A percentile compares a stretch with the other conserved stretches of the same genome.
Conservation (phyloP, 257 asterid genomes). For the Lithospermum erythrorhizon region DNA sequence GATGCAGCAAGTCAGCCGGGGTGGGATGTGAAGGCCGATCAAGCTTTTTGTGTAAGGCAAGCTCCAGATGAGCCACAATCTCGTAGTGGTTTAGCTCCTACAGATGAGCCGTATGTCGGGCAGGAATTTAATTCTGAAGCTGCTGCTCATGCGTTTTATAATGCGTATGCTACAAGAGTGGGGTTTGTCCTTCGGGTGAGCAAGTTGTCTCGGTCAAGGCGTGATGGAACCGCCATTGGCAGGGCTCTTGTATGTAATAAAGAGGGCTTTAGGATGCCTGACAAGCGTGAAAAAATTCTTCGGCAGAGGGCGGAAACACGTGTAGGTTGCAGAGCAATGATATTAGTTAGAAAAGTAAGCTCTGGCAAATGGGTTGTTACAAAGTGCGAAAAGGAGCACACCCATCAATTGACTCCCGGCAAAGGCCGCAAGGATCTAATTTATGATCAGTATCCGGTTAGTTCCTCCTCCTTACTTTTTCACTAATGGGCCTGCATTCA, state of each 20-base stretch:
- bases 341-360: conserved; percentile 72
- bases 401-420: conserved; percentile 84
- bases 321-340: conserved; percentile 98
- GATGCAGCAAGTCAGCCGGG: conserved; percentile 49
- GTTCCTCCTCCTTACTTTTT: conserved; percentile 9
- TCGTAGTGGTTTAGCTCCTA: conserved; percentile 31
- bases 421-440: conserved; percentile 77
- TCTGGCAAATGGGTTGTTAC: conserved; percentile 89
- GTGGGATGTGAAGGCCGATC: conserved; percentile 51
- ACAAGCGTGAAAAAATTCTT: conserved; percentile 83
- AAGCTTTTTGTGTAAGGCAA: conserved; percentile 54
- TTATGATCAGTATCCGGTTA: conserved; percentile 77
- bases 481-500: neutral
- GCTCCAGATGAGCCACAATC: conserved; percentile 49
- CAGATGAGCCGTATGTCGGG: conserved; percentile 72
- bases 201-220: conserved; percentile 96
- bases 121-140: conserved; percentile 94
- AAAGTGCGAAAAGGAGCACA: conserved; percentile 80
- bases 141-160: conserved; percentile 87
- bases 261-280: conserved; percentile 93
- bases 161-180: conserved; percentile 70
- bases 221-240: conserved; percentile 97
- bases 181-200: conserved; percentile 94
- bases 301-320: conserved; percentile 93
- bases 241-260: conserved; percentile 96